Base-by-base conservation (phyloP, 192 early-diverging fungal species). In the Neocallimastix lanati region DNA sequence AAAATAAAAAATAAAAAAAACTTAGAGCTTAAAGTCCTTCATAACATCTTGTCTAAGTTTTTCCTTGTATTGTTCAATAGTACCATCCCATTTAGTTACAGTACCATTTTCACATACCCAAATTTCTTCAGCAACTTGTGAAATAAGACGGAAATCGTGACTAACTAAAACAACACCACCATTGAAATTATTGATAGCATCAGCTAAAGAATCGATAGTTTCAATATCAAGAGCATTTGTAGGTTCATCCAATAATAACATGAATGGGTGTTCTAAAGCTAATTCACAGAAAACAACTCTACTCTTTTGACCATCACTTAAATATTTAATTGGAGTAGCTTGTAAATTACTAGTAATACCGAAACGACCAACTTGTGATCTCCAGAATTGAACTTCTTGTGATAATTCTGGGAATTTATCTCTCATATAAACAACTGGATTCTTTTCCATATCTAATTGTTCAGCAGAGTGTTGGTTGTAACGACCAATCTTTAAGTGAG, bases 381-480 rank as follows among this genome's bases (percentile, higher is more conserved):
- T 93, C 97, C 97, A 99, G 88, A 90, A 92, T 33, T 21, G 27
- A 38, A 83, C 27, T 27, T 85, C 78, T 82, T 93, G 92, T 2
- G 92, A 91, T 80, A 93, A 77, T 16, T 96, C 85, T 25, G 92
- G 88, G 91, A 98, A 98, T 79, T 88, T 88, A 79, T 84, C 87
- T 81, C 93, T 92, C 85, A 99, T 90, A 84, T 97, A 95, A 84
- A 96, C 94, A 80, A 99, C 93, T 30, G 96, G 94, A 78, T 89
- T 92, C 30, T 90, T 85, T 21, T 94, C 89, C 84, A 92, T 89
- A 83, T 96, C 94, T 33, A 99, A 91, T 85, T 98, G 96, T 85
- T 99, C 97, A 77, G 93, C 93, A 81, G 95, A 94, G 90, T 99
- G 97, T 89, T 99, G 97, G 84, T 89, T 92, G 92, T 99, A 99